A percentile compares a stretch with the other conserved stretches of the same genome.
Evolutionary conservation across 2,329 filamentous ascomycete genomes (phyloP).

Genomic region (Penicillium thymicola): DNA sequence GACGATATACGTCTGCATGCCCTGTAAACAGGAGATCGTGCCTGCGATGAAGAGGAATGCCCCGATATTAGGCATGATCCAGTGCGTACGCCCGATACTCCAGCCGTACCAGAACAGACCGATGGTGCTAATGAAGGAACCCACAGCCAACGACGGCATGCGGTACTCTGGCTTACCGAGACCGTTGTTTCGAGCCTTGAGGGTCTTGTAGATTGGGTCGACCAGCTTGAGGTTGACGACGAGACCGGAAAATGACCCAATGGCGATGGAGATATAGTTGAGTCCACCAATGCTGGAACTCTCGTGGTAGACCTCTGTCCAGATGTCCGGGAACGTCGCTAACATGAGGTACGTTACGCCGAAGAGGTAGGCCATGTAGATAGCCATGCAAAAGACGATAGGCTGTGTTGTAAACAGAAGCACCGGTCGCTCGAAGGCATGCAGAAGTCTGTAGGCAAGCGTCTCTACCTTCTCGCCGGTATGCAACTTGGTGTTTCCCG

Average conservation of each 20-base stretch:
- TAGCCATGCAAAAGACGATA: conserved; percentile 53
- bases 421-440: conserved; percentile 45
- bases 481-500: neutral
- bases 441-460: conserved; percentile 17
- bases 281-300: neutral
- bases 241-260: neutral
- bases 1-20: conserved; percentile 37
- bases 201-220: neutral
- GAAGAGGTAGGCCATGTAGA: conserved; percentile 50
- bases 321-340: neutral
- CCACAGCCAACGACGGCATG: neutral
- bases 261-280: neutral
- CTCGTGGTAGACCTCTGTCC: neutral
- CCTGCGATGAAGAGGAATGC: conserved; percentile 47
- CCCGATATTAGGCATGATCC: conserved; percentile 50
- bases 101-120: conserved; percentile 50
- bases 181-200: neutral
- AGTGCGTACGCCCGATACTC: neutral
- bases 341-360: neutral
- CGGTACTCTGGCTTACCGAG: neutral
- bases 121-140: conserved; percentile 6
- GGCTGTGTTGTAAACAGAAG: conserved; percentile 54
- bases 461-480: conserved; percentile 30
- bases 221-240: neutral
- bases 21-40: conserved; percentile 36